These are phyloP conservation scores for Avicennia marina DNA, from an alignment of 257 asterid species.

Conservation along the genomic window DNA sequence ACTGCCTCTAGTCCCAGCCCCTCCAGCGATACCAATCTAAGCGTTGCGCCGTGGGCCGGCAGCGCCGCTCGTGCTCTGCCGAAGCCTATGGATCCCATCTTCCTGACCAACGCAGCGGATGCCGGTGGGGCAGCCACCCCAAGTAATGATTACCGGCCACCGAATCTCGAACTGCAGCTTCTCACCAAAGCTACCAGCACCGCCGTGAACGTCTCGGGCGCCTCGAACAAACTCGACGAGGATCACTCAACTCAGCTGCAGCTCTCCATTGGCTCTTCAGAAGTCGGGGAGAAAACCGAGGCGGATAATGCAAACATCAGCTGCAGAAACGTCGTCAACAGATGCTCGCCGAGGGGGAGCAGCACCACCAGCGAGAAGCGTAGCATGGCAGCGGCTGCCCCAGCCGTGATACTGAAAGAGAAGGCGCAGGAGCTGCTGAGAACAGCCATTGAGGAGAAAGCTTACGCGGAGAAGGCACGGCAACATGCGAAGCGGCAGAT, in stretches of 20 bases:
- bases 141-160: too few species aligned
- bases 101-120: background rate
- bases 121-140: too few species aligned
- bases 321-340: background rate
- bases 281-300: background rate
- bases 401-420: conserved; percentile 11
- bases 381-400: background rate
- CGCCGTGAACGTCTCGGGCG: background rate
- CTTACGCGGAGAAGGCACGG: conserved; percentile 54
- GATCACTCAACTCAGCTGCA: conserved; percentile 26
- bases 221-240: background rate
- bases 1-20: background rate
- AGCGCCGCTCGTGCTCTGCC: background rate
- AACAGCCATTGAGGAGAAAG: conserved; percentile 41
- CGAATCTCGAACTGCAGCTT: conserved; percentile 34
- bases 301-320: background rate
- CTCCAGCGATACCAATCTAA: background rate
- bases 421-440: conserved; percentile 30
- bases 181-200: conserved; percentile 19
- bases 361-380: conserved; percentile 9
- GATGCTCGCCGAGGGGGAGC: conserved; percentile 6
- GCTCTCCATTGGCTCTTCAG: conserved; percentile 31
- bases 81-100: conserved; percentile 8
- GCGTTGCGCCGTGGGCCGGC: background rate
- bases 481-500: conserved; percentile 43